phyloP scores from a whole-genome alignment of 495 filamentous ascomycete species.

The Hypoxylon trugodes region DNA sequence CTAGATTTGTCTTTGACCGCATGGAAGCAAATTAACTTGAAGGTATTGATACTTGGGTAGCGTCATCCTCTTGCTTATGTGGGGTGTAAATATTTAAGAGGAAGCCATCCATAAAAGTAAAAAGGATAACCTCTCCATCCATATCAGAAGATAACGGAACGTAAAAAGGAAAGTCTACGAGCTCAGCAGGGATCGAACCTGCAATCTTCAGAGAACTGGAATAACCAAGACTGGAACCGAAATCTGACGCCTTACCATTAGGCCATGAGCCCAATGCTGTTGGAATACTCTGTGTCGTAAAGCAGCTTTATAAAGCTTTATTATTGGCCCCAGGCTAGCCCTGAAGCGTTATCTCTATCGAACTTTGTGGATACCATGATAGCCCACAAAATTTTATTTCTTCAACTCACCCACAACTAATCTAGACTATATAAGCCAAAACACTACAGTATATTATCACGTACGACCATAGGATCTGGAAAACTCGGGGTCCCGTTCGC shows the following conservation, averaged over 20 bases:
- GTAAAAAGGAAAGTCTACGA: constrained; percentile 8
- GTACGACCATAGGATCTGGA: constrained; percentile 57
- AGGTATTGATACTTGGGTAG: too few relatives aligned
- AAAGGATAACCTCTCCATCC: too few relatives aligned
- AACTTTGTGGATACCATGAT: too few relatives aligned
- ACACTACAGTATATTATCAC: constrained; percentile 4
- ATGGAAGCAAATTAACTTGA: too few relatives aligned
- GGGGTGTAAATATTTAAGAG: too few relatives aligned
- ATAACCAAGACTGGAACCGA: constrained; percentile 15
- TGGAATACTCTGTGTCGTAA: background rate
- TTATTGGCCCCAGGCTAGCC: background rate
- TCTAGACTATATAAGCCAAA: background rate
- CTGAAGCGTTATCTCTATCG: too few relatives aligned
- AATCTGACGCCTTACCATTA: constrained; percentile 39
- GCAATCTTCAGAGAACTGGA: constrained; percentile 35
- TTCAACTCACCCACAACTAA: background rate
- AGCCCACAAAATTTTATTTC: too few relatives aligned
- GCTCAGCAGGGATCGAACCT: constrained; percentile 43
- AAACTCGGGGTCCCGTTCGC: constrained; percentile 59
- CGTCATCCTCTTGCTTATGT: too few relatives aligned
- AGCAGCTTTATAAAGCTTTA: background rate
- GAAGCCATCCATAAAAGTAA: background rate
- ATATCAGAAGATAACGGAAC: too few relatives aligned
- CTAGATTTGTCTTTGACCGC: too few relatives aligned
- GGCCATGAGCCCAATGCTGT: constrained; percentile 22